phyloP scores from a whole-genome alignment of 2,329 filamentous ascomycete species.

The Claviceps sp. region DNA sequence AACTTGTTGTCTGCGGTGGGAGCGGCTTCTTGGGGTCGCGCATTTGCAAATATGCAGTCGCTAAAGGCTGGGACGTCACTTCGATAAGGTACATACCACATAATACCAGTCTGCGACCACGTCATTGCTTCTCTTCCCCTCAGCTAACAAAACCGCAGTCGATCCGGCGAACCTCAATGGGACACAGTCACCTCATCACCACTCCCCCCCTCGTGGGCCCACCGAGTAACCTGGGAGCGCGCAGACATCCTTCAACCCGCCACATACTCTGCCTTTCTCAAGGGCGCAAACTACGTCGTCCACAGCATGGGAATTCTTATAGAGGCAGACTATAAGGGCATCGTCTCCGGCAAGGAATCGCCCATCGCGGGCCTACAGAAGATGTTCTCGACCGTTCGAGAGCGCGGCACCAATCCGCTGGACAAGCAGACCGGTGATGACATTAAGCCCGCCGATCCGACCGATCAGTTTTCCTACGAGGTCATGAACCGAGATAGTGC shows the following conservation, averaged over 20 bases:
- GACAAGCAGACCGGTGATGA: conserved; percentile 44
- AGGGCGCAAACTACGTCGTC: conserved; percentile 70
- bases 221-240: conserved; percentile 72
- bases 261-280: conserved; percentile 65
- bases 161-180: conserved; percentile 84
- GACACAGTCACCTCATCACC: conserved; percentile 58
- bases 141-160: conserved; percentile 36
- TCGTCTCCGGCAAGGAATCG: conserved; percentile 71
- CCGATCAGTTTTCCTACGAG: conserved; percentile 83
- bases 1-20: conserved; percentile 81
- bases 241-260: conserved; percentile 76
- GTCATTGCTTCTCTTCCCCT: not conserved
- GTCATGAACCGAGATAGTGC: conserved; percentile 91
- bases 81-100: conserved; percentile 60
- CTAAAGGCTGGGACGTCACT: conserved; percentile 79
- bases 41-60: conserved; percentile 82
- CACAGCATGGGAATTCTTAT: conserved; percentile 94
- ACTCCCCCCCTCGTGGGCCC: conserved; percentile 65
- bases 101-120: not conserved
- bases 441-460: conserved; percentile 51
- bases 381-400: conserved; percentile 58
- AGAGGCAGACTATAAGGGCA: conserved; percentile 94
- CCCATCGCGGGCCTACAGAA: conserved; percentile 64
- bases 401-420: conserved; percentile 56
- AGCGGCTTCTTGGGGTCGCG: conserved; percentile 81